phyloP scores from a whole-genome alignment of 108 stramenopile species.

The Cyclotella baltica region DNA sequence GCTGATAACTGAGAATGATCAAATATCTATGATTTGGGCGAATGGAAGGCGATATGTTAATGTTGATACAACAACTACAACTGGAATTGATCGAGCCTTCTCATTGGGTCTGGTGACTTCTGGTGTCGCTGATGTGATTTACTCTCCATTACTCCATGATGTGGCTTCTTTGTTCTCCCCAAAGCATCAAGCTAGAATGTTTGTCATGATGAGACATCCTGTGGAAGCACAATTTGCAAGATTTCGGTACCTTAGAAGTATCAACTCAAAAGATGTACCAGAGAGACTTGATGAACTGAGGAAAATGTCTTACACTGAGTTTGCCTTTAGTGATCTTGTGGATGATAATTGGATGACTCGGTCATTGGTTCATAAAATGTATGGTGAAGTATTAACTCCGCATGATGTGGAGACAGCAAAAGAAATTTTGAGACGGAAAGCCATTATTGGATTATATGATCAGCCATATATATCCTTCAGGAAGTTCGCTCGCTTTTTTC shows the following conservation, averaged over 20 bases:
- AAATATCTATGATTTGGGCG: background rate
- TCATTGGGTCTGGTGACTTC: slow-evolving; percentile 16
- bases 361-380: slow-evolving; percentile 11
- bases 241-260: slow-evolving; percentile 13
- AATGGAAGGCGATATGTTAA: slow-evolving; percentile 31
- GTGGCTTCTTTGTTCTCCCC: slow-evolving; percentile 8
- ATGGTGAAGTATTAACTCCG: slow-evolving; percentile 25
- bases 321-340: slow-evolving; percentile 34
- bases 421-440: slow-evolving; percentile 51
- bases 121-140: slow-evolving; percentile 33
- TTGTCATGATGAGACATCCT: slow-evolving; percentile 31
- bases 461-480: slow-evolving; percentile 16
- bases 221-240: slow-evolving; percentile 23
- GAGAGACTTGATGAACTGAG: slow-evolving; percentile 8
- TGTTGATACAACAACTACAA: slow-evolving; percentile 26
- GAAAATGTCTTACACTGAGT: slow-evolving; percentile 36
- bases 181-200: slow-evolving; percentile 18
- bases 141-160: slow-evolving; percentile 29
- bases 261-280: background rate
- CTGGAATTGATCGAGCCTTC: slow-evolving; percentile 28
- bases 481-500: slow-evolving; percentile 49
- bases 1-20: background rate
- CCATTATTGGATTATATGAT: slow-evolving; percentile 41
- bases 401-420: slow-evolving; percentile 44
- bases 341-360: slow-evolving; percentile 47